A percentile compares a stretch with the other conserved stretches of the same genome.
Conservation (phyloP, 192 early-diverging fungal species). For the Dimargaris xerosporica region DNA sequence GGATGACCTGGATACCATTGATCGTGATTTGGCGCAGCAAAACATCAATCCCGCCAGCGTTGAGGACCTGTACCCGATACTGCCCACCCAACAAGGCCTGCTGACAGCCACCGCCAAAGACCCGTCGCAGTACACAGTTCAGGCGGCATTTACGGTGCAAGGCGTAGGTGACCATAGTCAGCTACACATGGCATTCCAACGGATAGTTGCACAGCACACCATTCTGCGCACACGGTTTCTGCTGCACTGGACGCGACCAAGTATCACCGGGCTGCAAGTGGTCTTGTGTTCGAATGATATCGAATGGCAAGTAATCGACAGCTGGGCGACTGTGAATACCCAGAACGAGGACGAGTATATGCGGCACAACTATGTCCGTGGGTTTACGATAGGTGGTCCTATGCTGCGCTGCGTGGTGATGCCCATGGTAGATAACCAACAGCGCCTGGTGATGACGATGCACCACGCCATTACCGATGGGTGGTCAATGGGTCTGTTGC, state of each 20-base stretch:
- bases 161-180: background rate
- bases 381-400: background rate
- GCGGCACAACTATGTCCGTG: background rate
- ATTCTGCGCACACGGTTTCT: slow-evolving; percentile 5
- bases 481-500: background rate
- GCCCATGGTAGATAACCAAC: background rate
- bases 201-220: background rate
- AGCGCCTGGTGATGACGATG: background rate
- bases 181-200: background rate
- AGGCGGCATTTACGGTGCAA: background rate
- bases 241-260: background rate
- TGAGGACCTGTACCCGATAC: background rate
- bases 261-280: background rate
- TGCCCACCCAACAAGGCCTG: background rate
- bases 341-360: background rate
- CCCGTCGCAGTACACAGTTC: background rate
- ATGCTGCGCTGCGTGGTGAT: background rate
- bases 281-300: background rate
- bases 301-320: background rate
- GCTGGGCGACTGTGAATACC: background rate
- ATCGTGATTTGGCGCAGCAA: background rate
- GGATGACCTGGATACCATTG: background rate
- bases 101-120: background rate
- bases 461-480: slow-evolving; percentile 8
- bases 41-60: background rate